A percentile compares a stretch with the other conserved stretches of the same genome.
phyloP scores from a whole-genome alignment of 176 grass and related monocot species.

The Tillandsia leiboldiana region DNA sequence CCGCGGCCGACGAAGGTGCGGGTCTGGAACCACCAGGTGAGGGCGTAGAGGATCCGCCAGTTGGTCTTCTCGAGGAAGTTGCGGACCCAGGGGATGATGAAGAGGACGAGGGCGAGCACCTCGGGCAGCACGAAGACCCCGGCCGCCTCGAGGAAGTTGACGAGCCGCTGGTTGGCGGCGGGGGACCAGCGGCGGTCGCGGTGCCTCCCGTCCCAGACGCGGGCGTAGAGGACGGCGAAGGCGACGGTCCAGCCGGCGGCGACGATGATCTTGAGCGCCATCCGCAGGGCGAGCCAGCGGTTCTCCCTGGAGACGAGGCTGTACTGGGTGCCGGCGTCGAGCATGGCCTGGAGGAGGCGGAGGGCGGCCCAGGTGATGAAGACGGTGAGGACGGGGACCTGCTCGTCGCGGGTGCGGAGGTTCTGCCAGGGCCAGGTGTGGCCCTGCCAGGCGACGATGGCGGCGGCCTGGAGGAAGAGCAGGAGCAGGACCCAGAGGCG shows the following conservation, averaged over 20 bases:
- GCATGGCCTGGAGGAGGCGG: slow-evolving; percentile 65
- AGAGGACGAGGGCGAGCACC: slow-evolving; percentile 50
- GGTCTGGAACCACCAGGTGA: slow-evolving; percentile 93
- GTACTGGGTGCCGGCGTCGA: slow-evolving; percentile 80
- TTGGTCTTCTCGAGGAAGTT: slow-evolving; percentile 91
- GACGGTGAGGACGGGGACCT: slow-evolving; percentile 64
- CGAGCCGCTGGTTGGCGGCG: slow-evolving; percentile 49
- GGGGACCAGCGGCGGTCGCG: slow-evolving; percentile 58
- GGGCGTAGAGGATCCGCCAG: slow-evolving; percentile 70
- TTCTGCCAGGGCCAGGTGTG: slow-evolving; percentile 44
- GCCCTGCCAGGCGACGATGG: slow-evolving; percentile 75
- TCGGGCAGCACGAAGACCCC: slow-evolving; percentile 79
- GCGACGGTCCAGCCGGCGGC: slow-evolving; percentile 62
- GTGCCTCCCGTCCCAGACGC: slow-evolving; percentile 70
- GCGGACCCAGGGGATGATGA: slow-evolving; percentile 74
- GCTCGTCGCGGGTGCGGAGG: slow-evolving; percentile 49
- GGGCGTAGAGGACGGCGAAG: slow-evolving; percentile 59
- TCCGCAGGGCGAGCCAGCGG: slow-evolving; percentile 37
- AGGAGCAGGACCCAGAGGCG: slow-evolving; percentile 84
- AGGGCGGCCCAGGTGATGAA: slow-evolving; percentile 91
- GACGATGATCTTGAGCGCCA: slow-evolving; percentile 72
- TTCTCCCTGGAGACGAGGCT: slow-evolving; percentile 66
- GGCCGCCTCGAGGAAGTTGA: slow-evolving; percentile 65
- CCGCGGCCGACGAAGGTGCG: slow-evolving; percentile 89
- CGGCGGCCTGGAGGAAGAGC: slow-evolving; percentile 71